Percentiles rank a stretch among this genome's conserved stretches.
phyloP scores from a whole-genome alignment of 306 rosid genomes.

The Senna tora region DNA sequence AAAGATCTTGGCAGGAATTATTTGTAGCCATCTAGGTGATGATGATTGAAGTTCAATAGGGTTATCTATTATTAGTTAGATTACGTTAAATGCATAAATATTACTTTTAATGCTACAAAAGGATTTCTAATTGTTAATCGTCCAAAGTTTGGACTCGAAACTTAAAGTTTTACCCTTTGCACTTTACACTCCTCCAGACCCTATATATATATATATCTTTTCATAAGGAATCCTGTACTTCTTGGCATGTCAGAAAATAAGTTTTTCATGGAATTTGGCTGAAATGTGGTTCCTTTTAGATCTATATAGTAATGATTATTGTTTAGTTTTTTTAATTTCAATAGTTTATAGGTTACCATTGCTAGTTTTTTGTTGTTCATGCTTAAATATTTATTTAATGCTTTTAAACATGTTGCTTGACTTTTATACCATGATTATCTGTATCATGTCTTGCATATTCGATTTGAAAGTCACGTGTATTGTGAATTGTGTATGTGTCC shows the following conservation, averaged over 20 bases:
- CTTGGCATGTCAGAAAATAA: neutral
- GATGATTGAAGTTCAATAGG: slow-evolving; percentile 27
- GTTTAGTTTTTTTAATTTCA: too few relatives aligned
- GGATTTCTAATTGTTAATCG: slow-evolving; percentile 12
- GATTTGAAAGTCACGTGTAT: too few relatives aligned
- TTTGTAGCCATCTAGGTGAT: neutral
- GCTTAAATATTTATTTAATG: slow-evolving; percentile 14
- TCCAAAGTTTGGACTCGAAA: too few relatives aligned
- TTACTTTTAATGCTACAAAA: slow-evolving; percentile 21
- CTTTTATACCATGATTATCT: slow-evolving; percentile 37
- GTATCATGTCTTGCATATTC: too few relatives aligned
- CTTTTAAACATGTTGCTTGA: slow-evolving; percentile 22
- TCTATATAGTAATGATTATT: too few relatives aligned
- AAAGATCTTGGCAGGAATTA: slow-evolving; percentile 15
- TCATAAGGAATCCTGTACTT: slow-evolving; percentile 21
- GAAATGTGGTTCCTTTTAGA: slow-evolving; percentile 1
- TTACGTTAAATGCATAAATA: too few relatives aligned
- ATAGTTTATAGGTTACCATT: slow-evolving; percentile 20
- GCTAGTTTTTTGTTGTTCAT: slow-evolving; percentile 29
- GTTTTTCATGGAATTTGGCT: slow-evolving; percentile 22
- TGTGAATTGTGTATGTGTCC: too few relatives aligned
- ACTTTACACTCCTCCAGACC: slow-evolving; percentile 1
- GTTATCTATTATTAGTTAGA: slow-evolving; percentile 16
- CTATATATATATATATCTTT: slow-evolving; percentile 17
- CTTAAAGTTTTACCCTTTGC: neutral